Base-by-base conservation (phyloP, 2,329 filamentous ascomycete genomes). In the Dactylellina leptospora region DNA sequence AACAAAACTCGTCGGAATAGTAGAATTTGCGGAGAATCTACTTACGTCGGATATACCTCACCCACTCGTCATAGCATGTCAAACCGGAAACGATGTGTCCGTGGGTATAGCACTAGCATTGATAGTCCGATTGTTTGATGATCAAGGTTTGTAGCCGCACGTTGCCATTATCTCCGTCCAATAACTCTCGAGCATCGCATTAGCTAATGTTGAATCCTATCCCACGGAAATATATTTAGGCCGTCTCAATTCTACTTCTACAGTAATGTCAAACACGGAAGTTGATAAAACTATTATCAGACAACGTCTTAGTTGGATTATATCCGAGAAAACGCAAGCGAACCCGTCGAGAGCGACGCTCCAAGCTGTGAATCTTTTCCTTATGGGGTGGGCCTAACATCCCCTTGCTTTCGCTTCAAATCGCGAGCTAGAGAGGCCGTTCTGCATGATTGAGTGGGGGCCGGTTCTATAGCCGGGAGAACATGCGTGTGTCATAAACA, bases 311-410 rank as follows among this genome's bases (percentile, higher is more conserved):
- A 89, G 90, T n/a, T 90, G 88, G 83, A 90, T 97, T 76, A 91
- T 93, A 79, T 89, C 88, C 3, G 86, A 86, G 0, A 88, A 89
- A 78, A 89, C 92, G 0, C 87, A 90, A 75, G 90, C 89, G 1
- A 96, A 96, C 78, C 93, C 93, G 0, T 93, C 88, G 74, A 84
- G 95, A 33, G 85, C 90, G 20, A 97, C 93, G 0, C 81, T 97
- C 36, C 93, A 97, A 80, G 93, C 91, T 75, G 89, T 97, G 3
- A 97, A 97, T 80, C 90, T 90, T 61, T 96, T 91, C 77, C 81
- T 97, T 55, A 93, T 97, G 59, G 59, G 68, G 18, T 72, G 68
- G 59, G 20, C 51, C 33, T 66, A 58, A 51, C 22, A 11, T 9
- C 16, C 4, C 25, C n/a, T n/a, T n/a, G n/a, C n/a, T n/a, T n/a